Conservation (phyloP, 2,329 filamentous ascomycete genomes). For the Beauveria sp. region DNA sequence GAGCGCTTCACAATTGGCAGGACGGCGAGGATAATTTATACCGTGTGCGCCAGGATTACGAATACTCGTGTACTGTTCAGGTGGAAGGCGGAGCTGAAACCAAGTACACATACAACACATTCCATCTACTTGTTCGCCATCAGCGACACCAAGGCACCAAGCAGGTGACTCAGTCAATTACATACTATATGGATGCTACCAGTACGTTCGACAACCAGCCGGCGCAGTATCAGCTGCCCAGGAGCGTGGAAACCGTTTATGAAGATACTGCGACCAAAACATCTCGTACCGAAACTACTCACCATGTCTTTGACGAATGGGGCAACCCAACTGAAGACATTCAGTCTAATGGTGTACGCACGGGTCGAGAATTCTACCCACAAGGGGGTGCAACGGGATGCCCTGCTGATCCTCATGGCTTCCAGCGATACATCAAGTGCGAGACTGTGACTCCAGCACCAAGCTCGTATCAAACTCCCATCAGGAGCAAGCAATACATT, state of each 20-base stretch:
- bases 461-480: not conserved
- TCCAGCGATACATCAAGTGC: not conserved
- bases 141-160: too few relatives aligned
- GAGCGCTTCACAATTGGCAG: not conserved
- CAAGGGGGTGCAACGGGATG: not conserved
- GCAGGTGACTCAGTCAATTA: too few relatives aligned
- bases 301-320: not conserved
- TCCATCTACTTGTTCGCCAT: not conserved
- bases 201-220: too few relatives aligned
- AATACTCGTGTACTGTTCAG: not conserved
- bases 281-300: not conserved
- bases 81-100: not conserved
- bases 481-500: not conserved
- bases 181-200: not conserved
- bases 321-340: not conserved
- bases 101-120: not conserved
- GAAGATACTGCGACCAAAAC: not conserved
- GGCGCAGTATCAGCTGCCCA: too few relatives aligned
- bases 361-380: not conserved
- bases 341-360: not conserved
- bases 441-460: not conserved
- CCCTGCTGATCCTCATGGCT: not conserved
- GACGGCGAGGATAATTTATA: not conserved
- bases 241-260: too few relatives aligned
- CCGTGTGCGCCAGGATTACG: not conserved